phyloP scores from a whole-genome alignment of 2,329 filamentous ascomycete genomes.

The Aspergillus floridensis region DNA sequence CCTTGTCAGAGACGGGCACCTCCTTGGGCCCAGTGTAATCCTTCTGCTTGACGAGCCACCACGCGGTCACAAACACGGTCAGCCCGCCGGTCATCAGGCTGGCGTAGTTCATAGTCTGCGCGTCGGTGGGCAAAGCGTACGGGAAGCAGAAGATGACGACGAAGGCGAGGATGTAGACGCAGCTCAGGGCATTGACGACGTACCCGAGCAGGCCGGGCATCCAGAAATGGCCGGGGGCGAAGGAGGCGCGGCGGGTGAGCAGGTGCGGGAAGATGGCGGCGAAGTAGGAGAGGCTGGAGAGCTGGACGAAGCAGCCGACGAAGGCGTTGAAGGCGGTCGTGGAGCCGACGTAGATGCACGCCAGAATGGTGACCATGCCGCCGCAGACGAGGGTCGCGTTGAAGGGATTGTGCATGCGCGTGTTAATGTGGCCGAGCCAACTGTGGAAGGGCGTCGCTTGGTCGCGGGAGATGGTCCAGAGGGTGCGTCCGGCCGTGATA shows the following conservation, averaged over 20 bases:
- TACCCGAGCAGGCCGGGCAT: conserved; percentile 51
- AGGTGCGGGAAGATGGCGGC: conserved; percentile 53
- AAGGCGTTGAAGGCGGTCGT: conserved; percentile 57
- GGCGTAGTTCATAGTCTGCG: conserved; percentile 54
- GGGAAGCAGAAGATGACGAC: conserved; percentile 62
- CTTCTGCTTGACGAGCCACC: conserved; percentile 42
- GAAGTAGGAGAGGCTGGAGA: conserved; percentile 56
- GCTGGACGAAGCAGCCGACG: conserved; percentile 57
- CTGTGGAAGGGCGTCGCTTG: conserved; percentile 58
- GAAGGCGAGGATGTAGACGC: conserved; percentile 56
- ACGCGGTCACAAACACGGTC: conserved; percentile 49
- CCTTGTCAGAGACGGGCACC: conserved; percentile 35
- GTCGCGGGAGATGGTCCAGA: conserved; percentile 60
- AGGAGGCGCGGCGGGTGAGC: conserved; percentile 51
- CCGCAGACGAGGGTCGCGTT: conserved; percentile 58
- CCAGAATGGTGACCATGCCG: conserved; percentile 52
- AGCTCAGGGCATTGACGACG: conserved; percentile 50
- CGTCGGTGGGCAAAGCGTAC: conserved; percentile 46
- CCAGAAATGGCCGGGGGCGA: conserved; percentile 54
- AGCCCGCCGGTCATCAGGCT: conserved; percentile 53
- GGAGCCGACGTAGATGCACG: conserved; percentile 57
- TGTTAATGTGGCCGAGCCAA: conserved; percentile 55
- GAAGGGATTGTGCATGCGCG: conserved; percentile 57
- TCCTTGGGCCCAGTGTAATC: conserved; percentile 38
- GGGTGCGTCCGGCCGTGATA: conserved; percentile 60